Conservation (phyloP, 2,329 filamentous ascomycete species). For the Aschersonia sp. region DNA sequence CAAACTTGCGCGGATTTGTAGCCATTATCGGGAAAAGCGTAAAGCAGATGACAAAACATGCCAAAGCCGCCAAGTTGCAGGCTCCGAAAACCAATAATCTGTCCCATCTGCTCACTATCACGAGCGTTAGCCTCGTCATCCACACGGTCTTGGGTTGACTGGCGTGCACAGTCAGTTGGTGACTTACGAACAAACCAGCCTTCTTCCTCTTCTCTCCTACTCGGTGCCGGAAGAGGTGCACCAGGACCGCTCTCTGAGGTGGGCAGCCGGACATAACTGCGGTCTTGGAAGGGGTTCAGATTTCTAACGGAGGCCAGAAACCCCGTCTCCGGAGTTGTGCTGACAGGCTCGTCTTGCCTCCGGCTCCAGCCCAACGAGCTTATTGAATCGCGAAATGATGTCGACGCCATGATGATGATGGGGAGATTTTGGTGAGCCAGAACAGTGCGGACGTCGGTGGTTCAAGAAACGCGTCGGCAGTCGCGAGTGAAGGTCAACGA, state of each 20-base stretch:
- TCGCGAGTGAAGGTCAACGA: too few relatives aligned
- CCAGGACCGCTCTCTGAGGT: slow-evolving; percentile 62
- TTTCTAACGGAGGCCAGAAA: slow-evolving; percentile 71
- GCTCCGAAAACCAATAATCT: slow-evolving; percentile 81
- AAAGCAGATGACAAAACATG: slow-evolving; percentile 90
- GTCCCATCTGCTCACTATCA: slow-evolving; percentile 90
- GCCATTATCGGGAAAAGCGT: slow-evolving; percentile 74
- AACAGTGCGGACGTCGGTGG: too few relatives aligned
- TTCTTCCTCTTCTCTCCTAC: slow-evolving; percentile 83
- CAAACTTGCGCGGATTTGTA: slow-evolving; percentile 81
- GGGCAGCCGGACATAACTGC: slow-evolving; percentile 82
- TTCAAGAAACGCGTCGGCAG: too few relatives aligned
- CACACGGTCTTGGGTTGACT: slow-evolving; percentile 3
- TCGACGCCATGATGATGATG: slow-evolving; percentile 54
- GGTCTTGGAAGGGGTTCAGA: slow-evolving; percentile 73
- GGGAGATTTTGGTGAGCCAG: too few relatives aligned
- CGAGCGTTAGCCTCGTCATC: slow-evolving; percentile 19
- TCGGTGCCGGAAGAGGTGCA: slow-evolving; percentile 74
- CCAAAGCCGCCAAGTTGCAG: slow-evolving; percentile 78
- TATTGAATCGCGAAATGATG: slow-evolving; percentile 86
- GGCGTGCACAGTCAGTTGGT: slow-evolving; percentile 3
- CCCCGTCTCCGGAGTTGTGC: slow-evolving; percentile 54
- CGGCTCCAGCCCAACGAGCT: slow-evolving; percentile 92
- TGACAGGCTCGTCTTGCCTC: slow-evolving; percentile 65
- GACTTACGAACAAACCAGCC: slow-evolving; percentile 88